Evolutionary conservation across 2,329 filamentous ascomycete species (phyloP), one percentile per base, ranked within the genome.

Genomic region (Colletotrichum musae): DNA sequence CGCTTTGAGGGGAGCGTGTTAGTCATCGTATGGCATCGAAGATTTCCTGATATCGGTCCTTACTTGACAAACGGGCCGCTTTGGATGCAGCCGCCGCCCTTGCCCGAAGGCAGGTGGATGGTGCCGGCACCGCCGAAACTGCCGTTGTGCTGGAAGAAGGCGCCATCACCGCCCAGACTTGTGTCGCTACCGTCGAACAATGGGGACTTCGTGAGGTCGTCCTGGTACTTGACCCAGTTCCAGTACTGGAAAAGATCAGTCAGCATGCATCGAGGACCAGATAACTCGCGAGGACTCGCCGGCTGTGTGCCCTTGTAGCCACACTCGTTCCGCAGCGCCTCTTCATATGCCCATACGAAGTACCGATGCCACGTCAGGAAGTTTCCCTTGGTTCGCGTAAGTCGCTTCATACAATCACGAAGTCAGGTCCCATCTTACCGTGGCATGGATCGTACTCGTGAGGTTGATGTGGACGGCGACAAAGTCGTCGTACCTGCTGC

Each of bases 151-250:
- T 75, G 47, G 58, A 80, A 73, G 59, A 74, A 74, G n/a, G 64
- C 77, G 6, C 82, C 82, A 56, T 83, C 78, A 26, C 80, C 80
- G n/a, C 78, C 78, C 71, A 83, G 73, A 16, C 78, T 80, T 53
- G 74, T 77, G 9, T 76, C 78, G 53, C 78, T 81, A 26, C 82
- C 82, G 53, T 84, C 81, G 68, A 82, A 82, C 32, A 83, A 73
- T 7, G 80, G 75, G 13, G 78, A 81, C 70, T 72, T 78, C 32
- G 75, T 70, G 56, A 78, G 72, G 50, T 74, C 71, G 15, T 73
- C 56, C 26, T 76, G 72, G 52, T 78, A 77, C 16, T 75, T 74
- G 16, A 74, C 71, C 80, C 80, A 82, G 70, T 80, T 77, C 77
- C 80, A 80, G 72, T 82, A 82, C 70, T 71, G 52, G n/a, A n/a